Evolutionary conservation across 176 grass and related monocot genomes (phyloP).

Genomic region (Zoysia japonica): DNA sequence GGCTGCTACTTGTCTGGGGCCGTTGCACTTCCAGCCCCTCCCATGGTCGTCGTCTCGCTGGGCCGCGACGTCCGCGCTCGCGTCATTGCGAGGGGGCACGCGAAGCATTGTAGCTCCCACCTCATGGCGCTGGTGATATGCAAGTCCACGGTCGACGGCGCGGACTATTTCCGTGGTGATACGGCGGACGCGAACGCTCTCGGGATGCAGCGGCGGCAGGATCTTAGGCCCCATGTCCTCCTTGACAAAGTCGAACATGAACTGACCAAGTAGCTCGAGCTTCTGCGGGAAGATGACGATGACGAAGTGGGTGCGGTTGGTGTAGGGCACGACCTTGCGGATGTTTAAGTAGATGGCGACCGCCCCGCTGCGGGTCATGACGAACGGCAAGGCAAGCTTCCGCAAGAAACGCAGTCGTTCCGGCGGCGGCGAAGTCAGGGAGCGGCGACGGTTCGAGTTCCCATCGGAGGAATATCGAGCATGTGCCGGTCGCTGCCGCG

Average conservation of each 20-base stretch:
- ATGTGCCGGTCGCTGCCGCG: neutral
- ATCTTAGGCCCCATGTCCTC: neutral
- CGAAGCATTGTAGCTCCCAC: no score
- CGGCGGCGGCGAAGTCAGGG: neutral
- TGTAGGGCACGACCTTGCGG: slow-evolving; percentile 81
- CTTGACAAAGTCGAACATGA: neutral
- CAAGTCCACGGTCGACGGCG: neutral
- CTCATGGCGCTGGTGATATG: neutral
- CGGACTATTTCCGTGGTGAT: neutral
- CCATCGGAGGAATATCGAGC: slow-evolving; percentile 26
- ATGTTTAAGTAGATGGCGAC: slow-evolving; percentile 62
- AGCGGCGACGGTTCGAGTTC: neutral
- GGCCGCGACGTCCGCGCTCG: neutral
- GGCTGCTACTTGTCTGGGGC: neutral
- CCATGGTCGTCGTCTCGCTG: neutral
- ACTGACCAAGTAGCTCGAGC: neutral
- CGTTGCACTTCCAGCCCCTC: neutral
- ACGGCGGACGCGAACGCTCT: neutral
- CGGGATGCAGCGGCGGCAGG: neutral
- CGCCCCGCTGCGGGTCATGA: slow-evolving; percentile 38
- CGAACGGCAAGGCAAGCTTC: slow-evolving; percentile 37
- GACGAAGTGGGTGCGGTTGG: slow-evolving; percentile 71
- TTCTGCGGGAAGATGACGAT: slow-evolving; percentile 29
- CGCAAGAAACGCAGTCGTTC: slow-evolving; percentile 56
- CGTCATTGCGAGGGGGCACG: neutral